Base-by-base conservation (phyloP, 805 yeast genomes). In the Candida odintsovae region DNA sequence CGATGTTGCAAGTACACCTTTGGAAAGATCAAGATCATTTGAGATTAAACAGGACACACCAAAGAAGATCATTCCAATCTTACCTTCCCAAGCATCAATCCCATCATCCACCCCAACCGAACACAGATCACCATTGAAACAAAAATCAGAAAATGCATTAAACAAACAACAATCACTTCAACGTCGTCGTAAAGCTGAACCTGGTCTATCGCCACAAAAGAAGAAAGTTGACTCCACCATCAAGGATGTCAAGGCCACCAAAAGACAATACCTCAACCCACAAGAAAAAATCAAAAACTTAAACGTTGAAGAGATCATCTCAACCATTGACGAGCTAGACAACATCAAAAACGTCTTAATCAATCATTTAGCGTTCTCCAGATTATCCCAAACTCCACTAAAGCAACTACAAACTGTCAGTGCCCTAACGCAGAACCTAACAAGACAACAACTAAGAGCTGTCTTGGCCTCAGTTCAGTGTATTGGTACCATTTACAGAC, bases 331-430 rank as follows among this genome's bases (percentile, higher is more conserved):
- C 5, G 74, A 76, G 39, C 58, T 78, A 39, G 68, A 65, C 3
- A 82, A 80, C 41, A 69, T 88, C 41, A 75, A 75, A 44, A 83
- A 84, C 61, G 75, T 88, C 11, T 69, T 90, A 42, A 75, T 81
- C 40, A 94, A 94, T 61, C 94, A 88, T 63, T 71, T 92, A 48
- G 97, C 98, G 15, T 94, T 86, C 66, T 86, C 97, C 5, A 77
- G 96, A 48, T 74, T 89, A 20, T 78, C 90, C 21, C 90, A 94
- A 36, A 87, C 95, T 0, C 97, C 98, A 6, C 72, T 92, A n/a
- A 75, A 86, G 8, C 75, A 76, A 39, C 69, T 92, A 47, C 78
- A 75, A 42, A 70, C 77, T n/a, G 81, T 87, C 21, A 78, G 81
- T 59, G 77, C 76, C 1, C 69, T 68, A 8, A 77, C 83, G 4